Base-by-base conservation (phyloP, 371 early-diverging fungal genomes). In the Umbelopsis sp. region DNA sequence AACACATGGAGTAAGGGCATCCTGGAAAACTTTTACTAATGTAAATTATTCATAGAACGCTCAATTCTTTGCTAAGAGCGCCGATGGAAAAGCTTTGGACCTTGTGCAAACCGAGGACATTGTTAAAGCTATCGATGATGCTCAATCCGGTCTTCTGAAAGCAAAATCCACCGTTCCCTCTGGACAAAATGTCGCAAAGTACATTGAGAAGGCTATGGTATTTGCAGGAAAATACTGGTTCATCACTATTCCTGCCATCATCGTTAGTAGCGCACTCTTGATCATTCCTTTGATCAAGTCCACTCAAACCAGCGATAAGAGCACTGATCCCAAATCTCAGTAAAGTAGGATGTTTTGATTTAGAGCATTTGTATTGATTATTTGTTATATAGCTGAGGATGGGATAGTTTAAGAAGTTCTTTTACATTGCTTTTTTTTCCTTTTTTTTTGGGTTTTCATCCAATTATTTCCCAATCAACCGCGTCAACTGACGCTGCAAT, bases 141-240 rank as follows among this genome's bases (percentile, higher is more conserved):
- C 57, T 18, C 11, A 57, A 35, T 29, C 57, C 18, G 57, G 57
- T 16, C 18, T 57, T 18, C 29, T 57, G 37, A 7, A 12, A 29
- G 37, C 57, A 1, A 57, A 57, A 35, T 57, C 57, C 16, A 35
- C 57, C 18, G 29, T 57, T 35, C 57, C 57, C 29, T 18, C 18
- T 7, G 11, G 32, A 35, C 57, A 57, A 5, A 11, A 57, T 10
- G 3, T 11, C 2, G 57, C 57, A 12, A 4, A 35, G 37, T 57
- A 37, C 35, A 57, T 57, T 4, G 11, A 57, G 9, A 57, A 57
- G 14, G 57, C 35, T 12, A 35, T 57, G 10, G 14, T 32, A 6
- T 10, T 25, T 18, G 57, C 57, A 4, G 29, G 57, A 57, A 14
- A 57, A 14, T 57, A 57, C 35, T 57, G 57, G 57, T 57, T 32